Evolutionary conservation across 306 rosid species (phyloP).

Genomic region (Medicago ruthenica): DNA sequence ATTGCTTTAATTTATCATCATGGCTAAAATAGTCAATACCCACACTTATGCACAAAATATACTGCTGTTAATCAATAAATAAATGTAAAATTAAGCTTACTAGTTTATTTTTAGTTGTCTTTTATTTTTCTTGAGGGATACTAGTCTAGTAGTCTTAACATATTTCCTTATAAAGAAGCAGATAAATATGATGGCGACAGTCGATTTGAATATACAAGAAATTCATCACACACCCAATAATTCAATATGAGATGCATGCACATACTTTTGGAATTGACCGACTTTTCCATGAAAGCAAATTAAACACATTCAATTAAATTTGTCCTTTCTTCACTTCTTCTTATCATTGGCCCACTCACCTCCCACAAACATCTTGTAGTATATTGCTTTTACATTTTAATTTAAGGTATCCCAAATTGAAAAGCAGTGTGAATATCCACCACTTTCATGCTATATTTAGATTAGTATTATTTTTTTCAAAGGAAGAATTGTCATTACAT

Average conservation of each 20-base stretch:
- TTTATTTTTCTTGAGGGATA: too few relatives aligned
- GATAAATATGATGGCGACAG: conserved; percentile 9
- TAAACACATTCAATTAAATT: neutral
- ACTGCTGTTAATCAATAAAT: too few relatives aligned
- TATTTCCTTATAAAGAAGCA: neutral
- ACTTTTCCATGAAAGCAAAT: conserved; percentile 19
- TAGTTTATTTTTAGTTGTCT: too few relatives aligned
- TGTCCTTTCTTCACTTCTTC: neutral
- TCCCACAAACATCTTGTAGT: conserved; percentile 4
- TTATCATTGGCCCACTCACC: neutral
- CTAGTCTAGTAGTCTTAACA: too few relatives aligned
- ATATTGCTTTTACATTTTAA: neutral
- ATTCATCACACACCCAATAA: neutral
- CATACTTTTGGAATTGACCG: neutral
- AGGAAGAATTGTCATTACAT: neutral
- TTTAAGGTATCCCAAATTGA: conserved; percentile 8
- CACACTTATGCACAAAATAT: too few relatives aligned
- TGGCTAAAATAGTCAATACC: too few relatives aligned
- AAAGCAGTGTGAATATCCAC: conserved; percentile 6
- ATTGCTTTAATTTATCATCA: too few relatives aligned
- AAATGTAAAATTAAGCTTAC: too few relatives aligned
- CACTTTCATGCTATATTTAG: conserved; percentile 1
- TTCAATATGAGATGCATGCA: conserved; percentile 34
- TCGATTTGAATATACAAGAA: neutral
- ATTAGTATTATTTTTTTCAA: neutral